Evolutionary conservation across 495 filamentous ascomycete genomes (phyloP), one percentile per base, ranked within the genome.

Genomic region (Penicillium simplicissimum): DNA sequence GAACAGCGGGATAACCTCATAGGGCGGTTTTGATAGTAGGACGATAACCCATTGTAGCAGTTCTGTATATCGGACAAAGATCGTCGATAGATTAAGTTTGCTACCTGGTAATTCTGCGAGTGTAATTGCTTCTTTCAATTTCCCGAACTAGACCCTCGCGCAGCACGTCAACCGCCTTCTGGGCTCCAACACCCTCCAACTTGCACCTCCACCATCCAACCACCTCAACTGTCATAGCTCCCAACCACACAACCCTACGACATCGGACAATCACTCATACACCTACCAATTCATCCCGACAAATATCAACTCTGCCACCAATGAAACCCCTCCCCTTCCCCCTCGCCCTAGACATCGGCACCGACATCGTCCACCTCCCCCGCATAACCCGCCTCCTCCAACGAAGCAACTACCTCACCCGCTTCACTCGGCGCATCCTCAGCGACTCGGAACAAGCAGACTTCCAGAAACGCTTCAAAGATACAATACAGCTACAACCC

Each of bases 351-450:
- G 75, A 79, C 53, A 78, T 84, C 55, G 82, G 82, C 57, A 77
- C 82, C 54, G 82, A 84, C 71, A 78, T 84, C 59, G 81, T 84
- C 60, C 80, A 84, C 67, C 71, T 82, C 63, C 81, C 82, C 1
- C 81, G 81, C 33, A 80, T 84, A 51, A 55, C 70, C 55, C 76
- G 75, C 38, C 78, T 83, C 55, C 63, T 84, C 60, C 68, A 63
- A 52, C 76, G 67, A 38, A 73, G 70, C 35, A 63, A 66, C 59
- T 80, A 81, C 68, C 67, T 82, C 31, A 43, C 76, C 31, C 79
- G 77, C 59, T 84, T 84, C 73, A 81, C 80, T 13, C 71, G 72
- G n/a, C 78, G 81, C 62, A 84, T 84, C 61, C 80, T 84, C 57
- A 74, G 70, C 65, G 71, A 69, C 15, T 63, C 67, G 35, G 82